Base-by-base conservation (phyloP, 2,329 filamentous ascomycete genomes). In the Meredithiella fracta region DNA sequence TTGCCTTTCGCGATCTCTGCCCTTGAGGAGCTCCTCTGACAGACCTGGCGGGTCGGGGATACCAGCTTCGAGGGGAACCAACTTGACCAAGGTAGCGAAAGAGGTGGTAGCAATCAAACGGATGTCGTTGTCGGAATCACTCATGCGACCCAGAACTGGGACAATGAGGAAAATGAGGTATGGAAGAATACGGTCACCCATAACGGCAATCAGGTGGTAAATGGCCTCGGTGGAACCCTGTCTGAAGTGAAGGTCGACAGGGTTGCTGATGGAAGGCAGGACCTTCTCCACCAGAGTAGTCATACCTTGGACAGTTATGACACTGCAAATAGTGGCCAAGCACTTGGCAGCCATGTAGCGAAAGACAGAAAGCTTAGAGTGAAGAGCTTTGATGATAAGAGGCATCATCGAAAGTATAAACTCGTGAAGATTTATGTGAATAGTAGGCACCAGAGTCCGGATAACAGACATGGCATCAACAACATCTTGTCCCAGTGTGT, bases 81-180 rank as follows among this genome's bases (percentile, higher is more conserved):
- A 79, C 70, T 98, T 98, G 62, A 98, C 92, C 6, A 98, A 74
- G 0, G 92, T 97, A 1, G 92, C 92, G 65, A 98, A 98, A 1
- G 92, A 94, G 0, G 92, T 98, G 0, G 92, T 98, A 3, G 92
- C 89, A 56, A 98, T 85, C 5, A 97, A 77, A 55, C 92, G 84
- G 55, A 98, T 86, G 65, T 97, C 92, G 61, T 94, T 91, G 66
- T 98, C 91, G 0, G 91, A 94, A 67, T 98, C 92, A 65, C 92
- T 97, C 92, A 98, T 98, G 47, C 92, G 83, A 55, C 92, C 92
- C 53, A 98, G 77, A 3, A 98, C 92, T 14, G 92, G 92, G 11
- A 97, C 94, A 58, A 98, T 94, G 61, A 98, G 79, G 79, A 98
- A 98, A 64, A 98, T 96, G 60, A 98, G 92, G 64, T 98, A 98